Percentiles rank a stretch among this genome's conserved stretches.
These are phyloP conservation scores for Pyrrhoderma lamaoense DNA, from an alignment of 1,284 basidiomycete species.

Conservation along the genomic window DNA sequence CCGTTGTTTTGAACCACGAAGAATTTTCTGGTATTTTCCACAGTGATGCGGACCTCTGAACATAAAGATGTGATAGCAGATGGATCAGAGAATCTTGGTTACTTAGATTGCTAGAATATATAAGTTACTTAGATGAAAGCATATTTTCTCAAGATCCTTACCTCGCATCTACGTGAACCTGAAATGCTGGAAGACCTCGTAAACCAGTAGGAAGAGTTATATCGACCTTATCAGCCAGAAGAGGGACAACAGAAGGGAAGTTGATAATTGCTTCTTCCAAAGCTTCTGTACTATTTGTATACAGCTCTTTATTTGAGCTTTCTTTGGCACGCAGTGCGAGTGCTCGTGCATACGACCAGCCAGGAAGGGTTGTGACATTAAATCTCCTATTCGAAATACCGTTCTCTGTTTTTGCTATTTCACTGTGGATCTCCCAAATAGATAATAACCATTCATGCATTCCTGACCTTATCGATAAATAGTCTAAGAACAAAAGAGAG, in stretches of 20 bases:
- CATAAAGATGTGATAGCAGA: conserved; percentile 82
- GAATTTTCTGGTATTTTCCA: conserved; percentile 73
- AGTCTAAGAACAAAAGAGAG: conserved; percentile 76
- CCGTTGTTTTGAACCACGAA: conserved; percentile 62
- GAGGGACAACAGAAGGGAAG: conserved; percentile 74
- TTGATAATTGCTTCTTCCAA: conserved; percentile 64
- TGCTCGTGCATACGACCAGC: conserved; percentile 74
- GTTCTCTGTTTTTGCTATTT: conserved; percentile 20
- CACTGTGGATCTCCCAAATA: conserved; percentile 45
- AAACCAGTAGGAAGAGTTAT: conserved; percentile 53
- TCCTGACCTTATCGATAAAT: conserved; percentile 73
- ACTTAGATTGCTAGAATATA: conserved; percentile 18
- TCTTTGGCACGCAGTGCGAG: conserved; percentile 60
- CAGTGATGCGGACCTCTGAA: conserved; percentile 60
- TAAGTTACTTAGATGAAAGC: conserved; percentile 13
- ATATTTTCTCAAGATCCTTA: conserved; percentile 27
- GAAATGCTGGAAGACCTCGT: conserved; percentile 54
- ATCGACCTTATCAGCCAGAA: conserved; percentile 81
- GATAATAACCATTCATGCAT: conserved; percentile 75
- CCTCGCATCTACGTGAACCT: conserved; percentile 61
- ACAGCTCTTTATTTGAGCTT: conserved; percentile 41
- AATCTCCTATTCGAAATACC: conserved; percentile 31
- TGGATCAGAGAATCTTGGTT: conserved; percentile 41
- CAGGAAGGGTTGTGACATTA: conserved; percentile 62
- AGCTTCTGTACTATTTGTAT: conserved; percentile 53